Evolutionary conservation across 208 protist genomes (phyloP).

Genomic region (Entamoeba histolytica): DNA sequence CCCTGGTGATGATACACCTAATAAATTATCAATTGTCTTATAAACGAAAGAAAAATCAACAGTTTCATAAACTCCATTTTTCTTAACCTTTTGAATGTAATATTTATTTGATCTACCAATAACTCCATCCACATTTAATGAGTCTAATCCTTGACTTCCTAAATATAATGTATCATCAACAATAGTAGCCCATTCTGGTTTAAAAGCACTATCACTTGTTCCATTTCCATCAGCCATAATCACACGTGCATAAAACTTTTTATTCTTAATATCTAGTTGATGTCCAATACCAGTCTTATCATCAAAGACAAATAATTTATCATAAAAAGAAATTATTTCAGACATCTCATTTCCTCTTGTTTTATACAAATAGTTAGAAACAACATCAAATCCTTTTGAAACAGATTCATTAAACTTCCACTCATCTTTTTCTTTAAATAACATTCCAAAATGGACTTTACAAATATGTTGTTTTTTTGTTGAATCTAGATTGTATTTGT

Average conservation of each 20-base stretch:
- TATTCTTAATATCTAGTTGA: background rate
- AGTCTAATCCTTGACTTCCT: background rate
- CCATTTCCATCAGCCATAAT: background rate
- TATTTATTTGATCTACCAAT: background rate
- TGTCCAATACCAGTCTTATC: background rate
- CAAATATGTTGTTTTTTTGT: background rate
- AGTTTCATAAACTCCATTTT: background rate
- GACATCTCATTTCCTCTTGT: background rate
- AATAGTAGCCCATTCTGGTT: background rate
- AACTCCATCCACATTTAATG: background rate
- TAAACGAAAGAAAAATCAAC: background rate
- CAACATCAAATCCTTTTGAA: background rate
- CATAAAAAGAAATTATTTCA: background rate
- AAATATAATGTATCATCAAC: background rate
- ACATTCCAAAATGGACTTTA: background rate
- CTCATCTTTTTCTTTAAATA: background rate
- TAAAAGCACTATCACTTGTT: background rate
- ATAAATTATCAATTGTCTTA: background rate
- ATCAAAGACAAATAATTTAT: background rate
- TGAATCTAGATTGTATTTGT: background rate
- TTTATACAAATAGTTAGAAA: background rate
- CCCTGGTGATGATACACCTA: background rate
- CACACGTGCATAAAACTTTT: background rate
- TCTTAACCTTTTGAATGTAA: background rate
- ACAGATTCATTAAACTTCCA: background rate